These are phyloP conservation scores for Eucalyptus virginea DNA, from an alignment of 345 rosid genomes.

Conservation along the genomic window DNA sequence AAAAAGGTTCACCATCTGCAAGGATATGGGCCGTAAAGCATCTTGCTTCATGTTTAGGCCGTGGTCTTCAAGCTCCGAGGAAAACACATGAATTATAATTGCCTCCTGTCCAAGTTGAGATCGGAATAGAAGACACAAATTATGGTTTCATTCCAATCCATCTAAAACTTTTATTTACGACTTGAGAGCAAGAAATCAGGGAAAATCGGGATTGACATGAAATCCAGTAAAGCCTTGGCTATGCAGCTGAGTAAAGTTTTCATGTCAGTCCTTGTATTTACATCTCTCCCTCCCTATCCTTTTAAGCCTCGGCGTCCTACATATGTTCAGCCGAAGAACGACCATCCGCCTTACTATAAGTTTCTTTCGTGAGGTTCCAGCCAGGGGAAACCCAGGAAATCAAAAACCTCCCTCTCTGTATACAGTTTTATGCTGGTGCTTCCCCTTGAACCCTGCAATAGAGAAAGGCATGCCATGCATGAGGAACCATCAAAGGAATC, in stretches of 20 bases:
- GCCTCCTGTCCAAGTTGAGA: not conserved
- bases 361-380: slow-evolving; percentile 79
- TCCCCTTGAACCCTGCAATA: slow-evolving; percentile 54
- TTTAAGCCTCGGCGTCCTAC: not conserved
- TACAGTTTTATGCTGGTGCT: slow-evolving; percentile 45
- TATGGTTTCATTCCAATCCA: not conserved
- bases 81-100: not conserved
- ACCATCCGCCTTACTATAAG: slow-evolving; percentile 18
- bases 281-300: not conserved
- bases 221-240: not conserved
- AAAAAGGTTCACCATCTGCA: not conserved
- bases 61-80: not conserved
- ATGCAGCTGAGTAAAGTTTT: not conserved
- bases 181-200: not conserved
- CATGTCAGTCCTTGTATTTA: not conserved
- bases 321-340: not conserved
- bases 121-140: not conserved
- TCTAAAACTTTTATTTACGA: not conserved
- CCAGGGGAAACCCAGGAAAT: slow-evolving; percentile 81
- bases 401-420: slow-evolving; percentile 70
- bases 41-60: not conserved
- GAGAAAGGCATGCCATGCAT: not conserved
- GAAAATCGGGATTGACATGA: not conserved
- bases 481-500: not conserved
- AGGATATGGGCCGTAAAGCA: not conserved